Evolutionary conservation across 306 rosid genomes (phyloP).

Genomic region (Biancaea sappan): DNA sequence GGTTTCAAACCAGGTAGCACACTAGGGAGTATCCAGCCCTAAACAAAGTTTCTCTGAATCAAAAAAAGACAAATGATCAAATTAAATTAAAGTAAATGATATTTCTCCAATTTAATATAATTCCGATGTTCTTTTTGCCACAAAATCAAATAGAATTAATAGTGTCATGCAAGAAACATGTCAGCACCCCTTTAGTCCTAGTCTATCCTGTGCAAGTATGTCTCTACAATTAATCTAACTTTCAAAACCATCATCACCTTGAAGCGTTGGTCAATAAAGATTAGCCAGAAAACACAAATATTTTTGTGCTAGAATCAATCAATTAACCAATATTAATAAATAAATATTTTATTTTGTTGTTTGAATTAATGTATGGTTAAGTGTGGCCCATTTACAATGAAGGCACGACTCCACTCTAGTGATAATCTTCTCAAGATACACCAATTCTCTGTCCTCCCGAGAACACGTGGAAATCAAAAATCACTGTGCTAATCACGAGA

Average conservation of each 20-base stretch:
- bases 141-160: background rate
- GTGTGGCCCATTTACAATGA: no score
- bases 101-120: slow-evolving; percentile 33
- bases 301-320: background rate
- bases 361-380: no score
- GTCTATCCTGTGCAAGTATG: no score
- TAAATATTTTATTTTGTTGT: no score
- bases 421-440: no score
- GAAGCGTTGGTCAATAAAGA: background rate
- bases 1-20: slow-evolving; percentile 80
- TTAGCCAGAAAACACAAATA: background rate
- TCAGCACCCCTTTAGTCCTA: no score
- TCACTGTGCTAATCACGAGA: slow-evolving; percentile 34
- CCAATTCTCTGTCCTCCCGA: no score
- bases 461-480: slow-evolving; percentile 21
- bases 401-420: no score
- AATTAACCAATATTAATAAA: no score
- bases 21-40: slow-evolving; percentile 98
- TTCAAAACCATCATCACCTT: background rate
- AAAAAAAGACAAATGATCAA: slow-evolving; percentile 26
- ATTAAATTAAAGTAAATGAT: slow-evolving; percentile 15
- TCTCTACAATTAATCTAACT: background rate
- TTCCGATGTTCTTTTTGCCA: slow-evolving; percentile 1
- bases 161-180: slow-evolving; percentile 23
- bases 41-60: slow-evolving; percentile 89